Base-by-base conservation (phyloP, 2,329 filamentous ascomycete genomes). In the Fulvia fulva region DNA sequence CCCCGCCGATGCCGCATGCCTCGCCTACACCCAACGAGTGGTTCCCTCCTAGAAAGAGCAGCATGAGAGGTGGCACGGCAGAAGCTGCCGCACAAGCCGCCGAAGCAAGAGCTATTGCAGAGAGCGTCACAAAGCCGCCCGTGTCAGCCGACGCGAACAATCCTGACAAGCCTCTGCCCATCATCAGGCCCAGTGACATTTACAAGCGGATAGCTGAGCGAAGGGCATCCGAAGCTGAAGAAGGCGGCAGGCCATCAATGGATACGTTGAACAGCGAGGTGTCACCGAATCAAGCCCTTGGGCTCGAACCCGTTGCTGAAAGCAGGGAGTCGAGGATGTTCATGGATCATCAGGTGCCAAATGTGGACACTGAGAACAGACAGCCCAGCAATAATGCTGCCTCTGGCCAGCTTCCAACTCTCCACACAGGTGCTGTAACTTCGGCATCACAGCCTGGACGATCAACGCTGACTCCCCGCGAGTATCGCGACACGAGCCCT, bases 121-220 rank as follows among this genome's bases (percentile, higher is more conserved):
- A 57, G 19, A 58, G 57, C 21, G 21, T 61, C 50, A 22, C 53
- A n/a, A 44, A 57, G 64, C 66, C 49, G 68, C 63, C 54, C 26
- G 58, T 51, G 19, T 43, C 58, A 16, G 26, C 47, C 12, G 47
- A 50, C 57, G 26, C 47, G 16, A 26, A 50, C 58, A 74, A 74
- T 25, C 64, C 79, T 37, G 70, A 76, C 51, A 86, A 86, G 65
- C 71, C 83, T 0, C 74, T 83, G 21, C 81, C 86, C 0, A 86
- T 93, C 64, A 80, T 91, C 56, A 81, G 88, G 37, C 89, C 90
- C 1, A 83, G 87, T 12, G 90, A 95, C 64, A 87, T 92, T 44
- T 92, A 93, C 71, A 87, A 83, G 68, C 84, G 87, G 5, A 80
- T 87, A 71, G 83, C 83, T 53, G 87, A 90, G 63, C 80, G 83